Base-by-base conservation (phyloP, 495 filamentous ascomycete genomes). In the Podospora pseudoanserina region DNA sequence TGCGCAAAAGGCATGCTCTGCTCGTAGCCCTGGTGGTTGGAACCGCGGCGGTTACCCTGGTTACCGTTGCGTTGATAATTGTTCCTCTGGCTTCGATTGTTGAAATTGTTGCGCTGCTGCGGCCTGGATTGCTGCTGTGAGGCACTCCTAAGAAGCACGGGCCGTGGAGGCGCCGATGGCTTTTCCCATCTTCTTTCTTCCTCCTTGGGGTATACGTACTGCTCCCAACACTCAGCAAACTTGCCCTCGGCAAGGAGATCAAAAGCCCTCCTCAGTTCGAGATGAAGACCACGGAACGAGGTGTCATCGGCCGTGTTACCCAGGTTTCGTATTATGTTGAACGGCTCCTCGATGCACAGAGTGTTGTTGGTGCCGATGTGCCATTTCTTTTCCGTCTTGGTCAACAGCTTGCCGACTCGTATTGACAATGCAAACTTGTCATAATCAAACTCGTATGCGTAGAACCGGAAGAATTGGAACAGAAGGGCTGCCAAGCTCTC, bases 231-330 rank as follows among this genome's bases (percentile, higher is more conserved):
- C 65, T 89, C 86, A 4, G 86, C 87, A 44, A 98, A 82, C 72
- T 93, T 89, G 11, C 85, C 91, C 54, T 92, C 84, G 4, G 91
- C 84, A 20, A 96, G 84, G 59, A 91, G 79, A 67, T 91, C 88
- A 78, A 96, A 97, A 1, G 95, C 96, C 72, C 91, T 86, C 71
- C 96, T 87, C 57, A 99, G 78, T 78, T 99, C 95, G 61, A 91
- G 76, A 79, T 98, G 96, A 20, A 99, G 85, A 2, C 95, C 95
- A 62, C 90, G 85, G 74, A 96, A 96, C 1, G 95, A 95, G 3
- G 88, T 93, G 75, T 96, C 94, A 73, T 99, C 95, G 9, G 95
- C 95, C 23, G 95, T 97, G 72, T 98, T 98, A 0, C 94, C 95
- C 62, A 99, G 83, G 77, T 99, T 99, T n/a, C 96, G 86, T n/a